Conservation (phyloP, 148 eudicot species). For the Pouteria glomerata region DNA sequence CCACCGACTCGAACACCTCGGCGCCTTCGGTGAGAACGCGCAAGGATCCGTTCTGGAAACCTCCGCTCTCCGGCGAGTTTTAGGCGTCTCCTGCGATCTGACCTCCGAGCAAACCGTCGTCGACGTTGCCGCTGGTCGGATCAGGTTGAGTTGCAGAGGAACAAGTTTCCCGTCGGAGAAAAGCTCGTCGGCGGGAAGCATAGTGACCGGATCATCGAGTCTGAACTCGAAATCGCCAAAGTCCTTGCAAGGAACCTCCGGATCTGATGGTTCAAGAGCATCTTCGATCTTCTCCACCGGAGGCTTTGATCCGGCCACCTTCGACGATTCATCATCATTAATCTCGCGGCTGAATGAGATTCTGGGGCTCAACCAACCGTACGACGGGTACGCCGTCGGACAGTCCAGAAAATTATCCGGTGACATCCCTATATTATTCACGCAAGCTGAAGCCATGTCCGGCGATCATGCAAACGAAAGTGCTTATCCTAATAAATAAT, state of each 20-base stretch:
- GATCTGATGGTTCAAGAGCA: slow-evolving; percentile 26
- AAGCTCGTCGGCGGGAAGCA: slow-evolving; percentile 87
- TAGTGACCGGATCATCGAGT: slow-evolving; percentile 45
- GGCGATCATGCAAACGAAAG: slow-evolving; percentile 27
- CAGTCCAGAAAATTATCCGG: slow-evolving; percentile 40
- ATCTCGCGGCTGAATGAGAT: slow-evolving; percentile 33
- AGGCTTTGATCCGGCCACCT: background rate
- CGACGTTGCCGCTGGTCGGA: slow-evolving; percentile 6
- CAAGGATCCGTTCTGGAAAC: slow-evolving; percentile 30
- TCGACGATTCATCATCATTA: slow-evolving; percentile 21
- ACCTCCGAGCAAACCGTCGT: slow-evolving; percentile 1
- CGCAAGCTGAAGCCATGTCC: slow-evolving; percentile 73
- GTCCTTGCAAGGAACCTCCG: slow-evolving; percentile 17
- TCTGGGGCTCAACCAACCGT: slow-evolving; percentile 51
- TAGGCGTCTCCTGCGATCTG: slow-evolving; percentile 29
- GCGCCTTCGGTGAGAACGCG: slow-evolving; percentile 74
- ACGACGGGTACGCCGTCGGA: slow-evolving; percentile 30
- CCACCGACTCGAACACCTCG: slow-evolving; percentile 79
- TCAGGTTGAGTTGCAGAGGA: slow-evolving; percentile 37
- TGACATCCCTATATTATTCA: slow-evolving; percentile 45
- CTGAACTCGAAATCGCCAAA: slow-evolving; percentile 70
- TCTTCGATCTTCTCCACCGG: background rate
- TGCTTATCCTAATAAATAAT: background rate
- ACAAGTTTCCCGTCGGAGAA: slow-evolving; percentile 79
- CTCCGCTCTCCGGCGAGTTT: slow-evolving; percentile 19